These are phyloP conservation scores for Debaryomyces prosopidis DNA, from an alignment of 805 yeast species.

Conservation along the genomic window DNA sequence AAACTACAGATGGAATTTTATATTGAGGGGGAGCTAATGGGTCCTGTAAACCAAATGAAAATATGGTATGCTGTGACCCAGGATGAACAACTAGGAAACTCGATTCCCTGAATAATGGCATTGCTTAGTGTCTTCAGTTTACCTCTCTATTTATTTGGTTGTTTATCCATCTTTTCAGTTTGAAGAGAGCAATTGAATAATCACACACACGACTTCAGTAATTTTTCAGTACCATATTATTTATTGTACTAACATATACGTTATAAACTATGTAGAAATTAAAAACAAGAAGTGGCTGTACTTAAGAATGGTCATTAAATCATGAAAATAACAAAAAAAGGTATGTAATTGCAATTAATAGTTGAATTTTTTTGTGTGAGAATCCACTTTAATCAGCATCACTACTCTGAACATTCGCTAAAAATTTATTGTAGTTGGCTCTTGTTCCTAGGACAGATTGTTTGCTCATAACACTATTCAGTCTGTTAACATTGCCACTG, in stretches of 20 bases:
- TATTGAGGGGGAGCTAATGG: slow-evolving; percentile 73
- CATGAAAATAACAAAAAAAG: not conserved
- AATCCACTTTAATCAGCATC: not conserved
- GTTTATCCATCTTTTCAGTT: not conserved
- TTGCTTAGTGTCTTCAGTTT: slow-evolving; percentile 8
- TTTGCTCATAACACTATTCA: slow-evolving; percentile 31
- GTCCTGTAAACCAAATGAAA: slow-evolving; percentile 79
- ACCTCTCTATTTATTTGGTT: not conserved
- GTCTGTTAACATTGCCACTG: slow-evolving; percentile 17
- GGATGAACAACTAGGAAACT: slow-evolving; percentile 64
- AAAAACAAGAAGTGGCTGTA: not conserved
- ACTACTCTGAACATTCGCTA: slow-evolving; percentile 27
- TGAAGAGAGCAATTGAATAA: not conserved
- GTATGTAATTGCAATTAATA: not conserved
- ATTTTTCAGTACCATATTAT: not conserved
- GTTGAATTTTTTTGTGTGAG: not conserved
- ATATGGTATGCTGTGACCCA: slow-evolving; percentile 73
- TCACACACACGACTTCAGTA: too few species aligned
- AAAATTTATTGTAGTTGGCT: slow-evolving; percentile 36
- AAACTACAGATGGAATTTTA: slow-evolving; percentile 78
- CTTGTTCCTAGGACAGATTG: slow-evolving; percentile 40
- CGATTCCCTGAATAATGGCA: slow-evolving; percentile 49
- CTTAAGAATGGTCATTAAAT: not conserved
- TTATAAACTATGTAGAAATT: too few species aligned
- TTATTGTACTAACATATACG: not conserved